These are phyloP conservation scores for Lyophyllum semitale DNA, from an alignment of 768 basidiomycete genomes.

Conservation along the genomic window DNA sequence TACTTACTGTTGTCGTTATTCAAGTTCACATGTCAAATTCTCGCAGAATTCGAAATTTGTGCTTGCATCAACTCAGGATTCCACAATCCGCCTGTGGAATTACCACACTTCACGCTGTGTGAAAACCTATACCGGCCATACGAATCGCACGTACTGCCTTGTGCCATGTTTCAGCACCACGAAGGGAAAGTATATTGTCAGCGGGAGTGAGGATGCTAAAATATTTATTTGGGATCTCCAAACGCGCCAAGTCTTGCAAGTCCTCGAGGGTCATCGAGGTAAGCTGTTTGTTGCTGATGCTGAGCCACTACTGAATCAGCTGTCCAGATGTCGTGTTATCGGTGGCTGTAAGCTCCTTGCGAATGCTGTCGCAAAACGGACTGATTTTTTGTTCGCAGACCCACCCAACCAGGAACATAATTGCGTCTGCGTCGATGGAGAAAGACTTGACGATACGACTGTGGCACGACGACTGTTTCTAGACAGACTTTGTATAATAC, in stretches of 20 bases:
- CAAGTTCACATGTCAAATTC: constrained; percentile 85
- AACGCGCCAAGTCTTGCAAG: constrained; percentile 72
- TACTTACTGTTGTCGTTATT: constrained; percentile 8
- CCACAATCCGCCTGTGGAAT: constrained; percentile 93
- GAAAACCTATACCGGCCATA: constrained; percentile 90
- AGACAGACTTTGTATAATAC: neutral
- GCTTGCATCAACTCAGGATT: constrained; percentile 91
- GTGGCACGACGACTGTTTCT: constrained; percentile 58
- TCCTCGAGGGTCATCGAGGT: constrained; percentile 84
- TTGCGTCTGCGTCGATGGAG: constrained; percentile 90
- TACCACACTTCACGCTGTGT: constrained; percentile 88
- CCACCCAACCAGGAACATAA: constrained; percentile 71
- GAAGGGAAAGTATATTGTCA: constrained; percentile 70
- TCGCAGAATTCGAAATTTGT: constrained; percentile 92
- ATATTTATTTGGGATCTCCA: constrained; percentile 91
- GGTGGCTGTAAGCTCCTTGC: constrained; percentile 55
- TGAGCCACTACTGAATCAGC: neutral
- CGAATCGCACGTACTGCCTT: constrained; percentile 83
- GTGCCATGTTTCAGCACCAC: constrained; percentile 65
- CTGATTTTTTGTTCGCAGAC: constrained; percentile 44
- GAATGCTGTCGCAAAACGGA: neutral
- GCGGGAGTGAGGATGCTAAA: constrained; percentile 90
- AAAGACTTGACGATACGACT: constrained; percentile 84
- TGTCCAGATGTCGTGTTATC: constrained; percentile 67
- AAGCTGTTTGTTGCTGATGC: constrained; percentile 3